phyloP scores from a whole-genome alignment of 345 rosid species.

The Orychophragmus violaceus region DNA sequence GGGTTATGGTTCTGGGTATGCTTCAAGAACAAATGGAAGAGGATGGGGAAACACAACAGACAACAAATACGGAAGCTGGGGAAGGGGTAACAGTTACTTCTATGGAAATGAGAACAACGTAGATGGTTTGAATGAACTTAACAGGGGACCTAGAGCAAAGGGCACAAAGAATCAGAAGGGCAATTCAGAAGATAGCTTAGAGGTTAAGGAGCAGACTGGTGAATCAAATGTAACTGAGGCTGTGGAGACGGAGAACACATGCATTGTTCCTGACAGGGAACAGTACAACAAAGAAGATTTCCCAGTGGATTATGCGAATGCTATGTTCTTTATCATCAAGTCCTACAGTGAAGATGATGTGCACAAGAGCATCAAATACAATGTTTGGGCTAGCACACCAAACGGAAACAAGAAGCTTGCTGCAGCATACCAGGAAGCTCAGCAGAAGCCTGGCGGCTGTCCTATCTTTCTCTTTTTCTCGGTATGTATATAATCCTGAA shows the following conservation, averaged over 20 bases:
- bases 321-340: slow-evolving; percentile 84
- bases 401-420: slow-evolving; percentile 94
- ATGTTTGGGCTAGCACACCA: slow-evolving; percentile 94
- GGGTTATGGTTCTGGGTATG: slow-evolving; percentile 69
- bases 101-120: slow-evolving; percentile 46
- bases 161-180: slow-evolving; percentile 59
- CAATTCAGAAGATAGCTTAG: slow-evolving; percentile 30
- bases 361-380: slow-evolving; percentile 87
- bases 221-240: slow-evolving; percentile 28
- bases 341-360: slow-evolving; percentile 98
- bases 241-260: slow-evolving; percentile 40
- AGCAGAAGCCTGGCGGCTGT: slow-evolving; percentile 60
- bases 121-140: slow-evolving; percentile 83
- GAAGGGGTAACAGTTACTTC: slow-evolving; percentile 59
- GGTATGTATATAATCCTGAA: slow-evolving; percentile 37
- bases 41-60: slow-evolving; percentile 59
- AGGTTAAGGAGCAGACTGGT: slow-evolving; percentile 50
- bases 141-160: slow-evolving; percentile 86
- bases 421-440: slow-evolving; percentile 80
- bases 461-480: slow-evolving; percentile 88
- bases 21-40: slow-evolving; percentile 51
- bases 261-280: slow-evolving; percentile 44
- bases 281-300: slow-evolving; percentile 69
- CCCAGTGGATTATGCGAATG: slow-evolving; percentile 53
- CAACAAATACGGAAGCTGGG: slow-evolving; percentile 58